Evolutionary conservation across 1,284 basidiomycete species (phyloP), one percentile per base, ranked within the genome.

Genomic region (Heterobasidion parviporum): DNA sequence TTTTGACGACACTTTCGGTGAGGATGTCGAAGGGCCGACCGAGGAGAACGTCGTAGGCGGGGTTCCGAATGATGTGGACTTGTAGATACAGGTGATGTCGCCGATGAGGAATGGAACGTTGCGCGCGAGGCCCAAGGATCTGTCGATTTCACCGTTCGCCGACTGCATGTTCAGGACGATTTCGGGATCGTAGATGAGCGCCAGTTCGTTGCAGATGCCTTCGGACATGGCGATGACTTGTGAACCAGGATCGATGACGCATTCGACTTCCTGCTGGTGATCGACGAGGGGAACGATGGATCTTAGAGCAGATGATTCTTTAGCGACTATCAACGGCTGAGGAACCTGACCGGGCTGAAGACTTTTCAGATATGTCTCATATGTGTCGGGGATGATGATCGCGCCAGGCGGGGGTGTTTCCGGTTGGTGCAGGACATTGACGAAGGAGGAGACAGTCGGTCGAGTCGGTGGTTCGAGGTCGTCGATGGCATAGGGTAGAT

Each of bases 31-130:
- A 49, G 10, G 47, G 47, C 6, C 16, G 6, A 8, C 47, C 14
- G 8, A 49, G 47, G 7, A 73, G 58, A 3, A 72, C 62, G 18
- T 65, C 60, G 57, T 74, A 73, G 0, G 72, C 64, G 0, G 68
- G 61, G 0, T 57, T 54, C 1, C 58, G 54, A 5, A 74, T 68
- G 59, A 62, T 63, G 53, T 58, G 62, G 18, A 52, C 66, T 54
- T 45, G 68, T 47, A 59, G 67, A 55, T 60, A 62, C 51, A 62
- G 52, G 16, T 52, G 26, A 55, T 43, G 38, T 63, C 46, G 14
- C 44, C n/a, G 15, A 54, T 15, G 3, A 6, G 6, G 45, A 54
- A 49, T 7, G 53, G 20, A 7, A 54, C 44, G 34, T 54, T 54
- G 15, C 33, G n/a, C 8, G 63, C 64, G 7, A 69, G 55, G 5